Evolutionary conservation across 2,329 filamentous ascomycete species (phyloP).

Genomic region (Aspergillus sp.): DNA sequence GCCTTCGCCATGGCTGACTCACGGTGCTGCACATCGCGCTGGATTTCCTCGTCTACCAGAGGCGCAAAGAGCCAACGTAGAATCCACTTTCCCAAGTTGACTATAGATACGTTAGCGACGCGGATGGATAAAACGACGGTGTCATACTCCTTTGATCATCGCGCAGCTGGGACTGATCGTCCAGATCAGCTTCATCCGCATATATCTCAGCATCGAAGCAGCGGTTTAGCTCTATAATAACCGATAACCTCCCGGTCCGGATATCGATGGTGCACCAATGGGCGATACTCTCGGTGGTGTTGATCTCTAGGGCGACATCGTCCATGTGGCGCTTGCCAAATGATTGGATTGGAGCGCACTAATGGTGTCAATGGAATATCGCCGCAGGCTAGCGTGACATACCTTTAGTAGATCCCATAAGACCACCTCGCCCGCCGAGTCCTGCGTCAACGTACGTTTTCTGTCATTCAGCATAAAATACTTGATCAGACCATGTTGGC

Average conservation of each 20-base stretch:
- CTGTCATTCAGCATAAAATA: conserved; percentile 86
- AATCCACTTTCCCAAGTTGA: conserved; percentile 96
- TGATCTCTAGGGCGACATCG: conserved; percentile 77
- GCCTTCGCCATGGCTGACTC: conserved; percentile 55
- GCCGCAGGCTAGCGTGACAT: conserved; percentile 14
- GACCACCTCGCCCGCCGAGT: conserved; percentile 89
- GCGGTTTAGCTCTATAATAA: conserved; percentile 85
- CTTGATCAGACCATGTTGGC: conserved; percentile 90
- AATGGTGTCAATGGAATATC: conserved; percentile 26
- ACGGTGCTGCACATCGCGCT: conserved; percentile 66
- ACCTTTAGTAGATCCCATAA: conserved; percentile 90
- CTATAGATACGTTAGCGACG: conserved; percentile 35
- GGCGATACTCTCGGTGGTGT: conserved; percentile 78
- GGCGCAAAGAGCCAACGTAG: conserved; percentile 83
- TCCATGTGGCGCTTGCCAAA: conserved; percentile 92
- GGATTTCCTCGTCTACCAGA: conserved; percentile 82
- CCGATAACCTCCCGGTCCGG: conserved; percentile 80
- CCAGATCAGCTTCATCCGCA: conserved; percentile 72
- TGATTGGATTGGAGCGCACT: conserved; percentile 81
- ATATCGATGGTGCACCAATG: conserved; percentile 97
- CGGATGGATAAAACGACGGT: not conserved
- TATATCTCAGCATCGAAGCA: conserved; percentile 98
- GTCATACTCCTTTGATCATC: conserved; percentile 84
- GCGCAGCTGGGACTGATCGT: conserved; percentile 67
- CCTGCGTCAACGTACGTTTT: conserved; percentile 76